Evolutionary conservation across 257 asterid species (phyloP), one percentile per base, ranked within the genome.

Genomic region (Plantago major): DNA sequence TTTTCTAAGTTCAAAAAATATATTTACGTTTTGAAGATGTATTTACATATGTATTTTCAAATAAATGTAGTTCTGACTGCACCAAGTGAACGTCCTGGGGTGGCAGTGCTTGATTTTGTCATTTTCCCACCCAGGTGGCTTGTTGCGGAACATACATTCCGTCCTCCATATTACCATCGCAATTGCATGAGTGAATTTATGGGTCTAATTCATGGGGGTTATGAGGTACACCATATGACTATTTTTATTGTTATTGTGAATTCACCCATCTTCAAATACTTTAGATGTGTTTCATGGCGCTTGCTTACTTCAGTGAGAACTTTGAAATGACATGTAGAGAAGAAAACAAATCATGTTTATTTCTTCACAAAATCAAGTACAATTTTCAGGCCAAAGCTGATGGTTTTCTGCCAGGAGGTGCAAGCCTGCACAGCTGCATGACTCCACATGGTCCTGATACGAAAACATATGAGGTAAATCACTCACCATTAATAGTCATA

Each of bases 401-500:
- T 72, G 99, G 97, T 44, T 93, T 93, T 84, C 78, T 83, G 51
- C 96, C 99, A 7, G 97, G 99, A 14, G 99, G 97, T 19, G 97
- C 97, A 55, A 93, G 97, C 80, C 99, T 93, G 19, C 99, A 93
- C 70, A 89, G 95, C 73, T 85, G 99, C 87, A 89, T 93, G 99
- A 93, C 97, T 66, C 97, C 97, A 47, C 99, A 93, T 68, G 97
- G 99, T 43, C 99, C 97, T 11, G 97, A 92, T 74, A 86, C 99
- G 44, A 92, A 85, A 79, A 81, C 99, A 26, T 92, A 65, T 7
- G 99, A 92, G 97, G 99, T 92, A 60, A 44, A 33, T 33, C 40
- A 33, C 40, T 50, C 60, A 26, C 33, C 6, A 11, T 52, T 0
- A 19, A 3, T 53, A 28, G 33, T 53, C 58, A 11, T 53, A 5